Percentiles rank a stretch among this genome's conserved stretches.
phyloP scores from a whole-genome alignment of 2,329 filamentous ascomycete species.

The Torrubiella hemipterigena region DNA sequence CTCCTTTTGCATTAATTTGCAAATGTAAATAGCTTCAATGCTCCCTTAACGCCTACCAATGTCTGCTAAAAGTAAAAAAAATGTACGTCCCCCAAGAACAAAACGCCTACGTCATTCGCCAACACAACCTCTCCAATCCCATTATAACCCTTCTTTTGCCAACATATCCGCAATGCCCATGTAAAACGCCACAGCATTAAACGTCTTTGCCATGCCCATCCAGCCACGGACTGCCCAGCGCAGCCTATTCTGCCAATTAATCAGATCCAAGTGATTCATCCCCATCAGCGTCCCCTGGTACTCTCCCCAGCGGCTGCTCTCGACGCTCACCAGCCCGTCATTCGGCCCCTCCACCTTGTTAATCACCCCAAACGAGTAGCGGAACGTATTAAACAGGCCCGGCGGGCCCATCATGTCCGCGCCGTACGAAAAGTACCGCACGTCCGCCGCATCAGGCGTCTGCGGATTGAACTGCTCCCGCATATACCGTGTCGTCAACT shows the following conservation, averaged over 20 bases:
- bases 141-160: constrained; percentile 48
- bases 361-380: constrained; percentile 38
- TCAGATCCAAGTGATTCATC: constrained; percentile 52
- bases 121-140: too few species aligned
- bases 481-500: constrained; percentile 50
- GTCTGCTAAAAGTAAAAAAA: too few species aligned
- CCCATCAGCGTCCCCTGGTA: constrained; percentile 52
- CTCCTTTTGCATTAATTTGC: too few species aligned
- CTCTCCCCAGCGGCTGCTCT: constrained; percentile 48
- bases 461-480: constrained; percentile 43
- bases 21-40: too few species aligned
- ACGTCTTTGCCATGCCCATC: constrained; percentile 43
- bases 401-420: constrained; percentile 32
- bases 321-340: constrained; percentile 56
- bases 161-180: constrained; percentile 58
- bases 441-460: constrained; percentile 37
- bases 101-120: too few species aligned
- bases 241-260: constrained; percentile 55
- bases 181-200: constrained; percentile 58
- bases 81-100: neutral
- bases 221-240: constrained; percentile 39
- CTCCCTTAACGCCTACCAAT: too few species aligned
- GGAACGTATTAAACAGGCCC: constrained; percentile 55
- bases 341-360: constrained; percentile 43
- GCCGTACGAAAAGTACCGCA: constrained; percentile 53